These are phyloP conservation scores for Vigna nakashimae DNA, from an alignment of 306 rosid species.

Conservation along the genomic window DNA sequence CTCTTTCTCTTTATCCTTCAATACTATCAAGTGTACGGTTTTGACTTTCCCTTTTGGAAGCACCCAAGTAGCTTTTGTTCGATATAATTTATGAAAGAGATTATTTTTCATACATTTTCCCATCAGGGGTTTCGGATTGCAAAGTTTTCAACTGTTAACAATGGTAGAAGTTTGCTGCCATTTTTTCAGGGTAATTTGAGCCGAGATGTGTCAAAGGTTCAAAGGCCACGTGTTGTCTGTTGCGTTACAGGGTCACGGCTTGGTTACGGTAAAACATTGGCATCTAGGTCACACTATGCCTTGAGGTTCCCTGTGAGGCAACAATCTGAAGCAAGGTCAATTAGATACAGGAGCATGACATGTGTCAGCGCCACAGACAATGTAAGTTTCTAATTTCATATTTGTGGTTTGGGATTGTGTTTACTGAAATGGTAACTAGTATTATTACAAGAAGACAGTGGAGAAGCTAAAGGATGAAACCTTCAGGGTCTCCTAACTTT, in stretches of 20 bases:
- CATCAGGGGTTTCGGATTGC: neutral
- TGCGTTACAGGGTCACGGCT: conserved; percentile 24
- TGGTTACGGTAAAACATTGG: conserved; percentile 41
- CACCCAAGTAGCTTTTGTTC: conserved; percentile 14
- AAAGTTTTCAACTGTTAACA: neutral
- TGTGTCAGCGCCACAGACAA: conserved; percentile 55
- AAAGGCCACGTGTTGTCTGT: conserved; percentile 38
- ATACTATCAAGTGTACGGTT: conserved; percentile 12
- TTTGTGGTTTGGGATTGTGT: conserved; percentile 17
- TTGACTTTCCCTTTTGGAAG: conserved; percentile 24
- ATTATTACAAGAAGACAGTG: neutral
- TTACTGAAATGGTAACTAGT: neutral
- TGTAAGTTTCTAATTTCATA: conserved; percentile 47
- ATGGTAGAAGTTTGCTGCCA: neutral
- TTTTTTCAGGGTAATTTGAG: conserved; percentile 51
- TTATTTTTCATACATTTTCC: neutral
- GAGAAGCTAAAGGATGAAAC: conserved; percentile 26
- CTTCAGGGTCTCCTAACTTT: neutral
- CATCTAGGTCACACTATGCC: conserved; percentile 51
- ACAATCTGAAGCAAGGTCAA: conserved; percentile 46
- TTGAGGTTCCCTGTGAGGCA: conserved; percentile 40
- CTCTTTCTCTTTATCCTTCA: neutral
- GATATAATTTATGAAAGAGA: neutral
- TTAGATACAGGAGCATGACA: conserved; percentile 49
- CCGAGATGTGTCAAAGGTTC: conserved; percentile 41